Percentiles rank a stretch among this genome's conserved stretches.
Evolutionary conservation across 139 green algal genomes (phyloP).

Genomic region (Tetradesmus obliquus): DNA sequence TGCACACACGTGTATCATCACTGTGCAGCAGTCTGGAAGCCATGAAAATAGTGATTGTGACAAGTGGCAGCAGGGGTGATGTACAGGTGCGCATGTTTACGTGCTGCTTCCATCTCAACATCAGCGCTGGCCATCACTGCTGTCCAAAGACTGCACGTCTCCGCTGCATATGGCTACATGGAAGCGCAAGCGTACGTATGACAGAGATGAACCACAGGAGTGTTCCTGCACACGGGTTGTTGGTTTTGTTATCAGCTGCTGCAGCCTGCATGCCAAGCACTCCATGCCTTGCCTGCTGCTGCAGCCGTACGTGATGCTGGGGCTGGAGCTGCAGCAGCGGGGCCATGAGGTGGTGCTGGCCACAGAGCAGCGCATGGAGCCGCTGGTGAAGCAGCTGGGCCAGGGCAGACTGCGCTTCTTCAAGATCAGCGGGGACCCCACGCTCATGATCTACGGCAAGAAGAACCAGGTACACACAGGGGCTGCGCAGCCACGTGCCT

Average conservation of each 20-base stretch:
- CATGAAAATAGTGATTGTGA: conserved; percentile 21
- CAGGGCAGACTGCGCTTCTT: not conserved
- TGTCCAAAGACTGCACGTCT: no score
- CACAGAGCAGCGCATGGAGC: conserved; percentile 36
- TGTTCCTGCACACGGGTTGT: no score
- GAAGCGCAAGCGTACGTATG: no score
- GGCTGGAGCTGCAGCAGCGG: conserved; percentile 32
- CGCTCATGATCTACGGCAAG: conserved; percentile 5
- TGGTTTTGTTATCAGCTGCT: no score
- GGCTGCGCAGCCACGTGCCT: not conserved
- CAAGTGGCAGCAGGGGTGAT: conserved; percentile 25
- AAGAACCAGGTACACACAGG: not conserved
- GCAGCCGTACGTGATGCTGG: conserved; percentile 38
- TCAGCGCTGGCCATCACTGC: no score
- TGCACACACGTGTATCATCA: not conserved
- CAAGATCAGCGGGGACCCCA: conserved; percentile 23
- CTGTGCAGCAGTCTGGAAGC: no score
- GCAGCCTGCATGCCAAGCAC: no score
- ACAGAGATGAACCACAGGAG: no score
- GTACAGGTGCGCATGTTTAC: not conserved
- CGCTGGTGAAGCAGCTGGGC: conserved; percentile 21
- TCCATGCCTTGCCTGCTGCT: not conserved
- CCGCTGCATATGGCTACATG: no score
- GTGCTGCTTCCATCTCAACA: no score
- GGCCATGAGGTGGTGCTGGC: conserved; percentile 24